phyloP scores from a whole-genome alignment of 176 grass and related monocot species.

The Metroxylon sagu region DNA sequence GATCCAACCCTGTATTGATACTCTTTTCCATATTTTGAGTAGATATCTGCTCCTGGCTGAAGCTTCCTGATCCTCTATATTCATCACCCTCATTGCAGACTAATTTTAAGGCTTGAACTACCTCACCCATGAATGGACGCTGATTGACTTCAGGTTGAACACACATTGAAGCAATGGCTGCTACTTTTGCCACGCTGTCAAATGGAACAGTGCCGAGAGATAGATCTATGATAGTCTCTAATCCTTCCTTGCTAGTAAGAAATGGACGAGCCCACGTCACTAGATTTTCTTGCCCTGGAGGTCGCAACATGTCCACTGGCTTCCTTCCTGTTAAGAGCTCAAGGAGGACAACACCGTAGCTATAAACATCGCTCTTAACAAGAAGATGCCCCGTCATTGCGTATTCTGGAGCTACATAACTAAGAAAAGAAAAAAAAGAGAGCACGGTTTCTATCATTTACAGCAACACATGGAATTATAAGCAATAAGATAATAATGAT shows the following conservation, averaged over 20 bases:
- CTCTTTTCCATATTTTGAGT: conserved; percentile 29
- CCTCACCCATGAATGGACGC: conserved; percentile 94
- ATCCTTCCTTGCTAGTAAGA: conserved; percentile 58
- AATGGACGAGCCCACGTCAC: conserved; percentile 80
- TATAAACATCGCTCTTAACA: conserved; percentile 98
- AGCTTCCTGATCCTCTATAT: conserved; percentile 39
- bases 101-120: conserved; percentile 87
- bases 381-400: conserved; percentile 98
- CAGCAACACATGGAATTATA: conserved; percentile 9
- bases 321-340: conserved; percentile 94
- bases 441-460: conserved; percentile 4
- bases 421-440: conserved; percentile 17
- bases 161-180: conserved; percentile 98
- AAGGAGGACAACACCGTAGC: conserved; percentile 93
- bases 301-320: conserved; percentile 83
- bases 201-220: conserved; percentile 56
- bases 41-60: conserved; percentile 39
- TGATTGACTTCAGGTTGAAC: conserved; percentile 98
- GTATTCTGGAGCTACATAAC: conserved; percentile 97
- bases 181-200: conserved; percentile 71
- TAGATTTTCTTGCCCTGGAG: conserved; percentile 89
- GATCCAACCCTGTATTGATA: conserved; percentile 36
- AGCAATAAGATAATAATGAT: conserved; percentile 17
- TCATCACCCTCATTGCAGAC: conserved; percentile 68
- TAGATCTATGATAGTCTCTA: conserved; percentile 66